Percentiles rank a stretch among this genome's conserved stretches.
phyloP scores from a whole-genome alignment of 371 early-diverging fungal genomes.

The Zychaea mexicana region DNA sequence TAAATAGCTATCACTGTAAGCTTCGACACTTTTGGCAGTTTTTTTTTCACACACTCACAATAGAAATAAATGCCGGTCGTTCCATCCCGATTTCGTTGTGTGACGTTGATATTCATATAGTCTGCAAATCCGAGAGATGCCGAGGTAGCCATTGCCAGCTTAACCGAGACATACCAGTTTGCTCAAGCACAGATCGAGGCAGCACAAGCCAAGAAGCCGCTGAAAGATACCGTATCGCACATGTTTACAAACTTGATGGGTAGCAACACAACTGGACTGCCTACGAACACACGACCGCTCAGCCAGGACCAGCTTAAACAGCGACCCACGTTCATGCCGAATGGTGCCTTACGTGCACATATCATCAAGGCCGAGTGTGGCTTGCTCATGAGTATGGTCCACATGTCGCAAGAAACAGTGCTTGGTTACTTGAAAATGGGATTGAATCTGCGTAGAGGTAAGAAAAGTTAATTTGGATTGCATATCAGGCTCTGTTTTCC shows the following conservation, averaged over 20 bases:
- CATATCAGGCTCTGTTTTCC: no score
- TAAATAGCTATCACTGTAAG: conserved; percentile 22
- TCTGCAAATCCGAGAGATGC: conserved; percentile 38
- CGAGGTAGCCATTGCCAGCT: conserved; percentile 41
- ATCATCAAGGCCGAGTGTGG: conserved; percentile 57
- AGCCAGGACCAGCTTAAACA: conserved; percentile 22
- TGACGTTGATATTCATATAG: background rate
- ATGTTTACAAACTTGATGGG: conserved; percentile 33
- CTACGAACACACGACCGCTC: conserved; percentile 30
- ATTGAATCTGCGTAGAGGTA: conserved; percentile 59
- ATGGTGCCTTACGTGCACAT: conserved; percentile 60
- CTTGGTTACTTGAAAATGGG: conserved; percentile 62
- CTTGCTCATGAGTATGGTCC: conserved; percentile 52
- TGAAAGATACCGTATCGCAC: conserved; percentile 32
- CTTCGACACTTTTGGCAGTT: background rate
- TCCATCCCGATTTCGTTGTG: background rate
- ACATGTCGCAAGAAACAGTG: conserved; percentile 55
- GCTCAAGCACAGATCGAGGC: conserved; percentile 53
- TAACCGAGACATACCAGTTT: conserved; percentile 45
- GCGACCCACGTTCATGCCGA: conserved; percentile 41
- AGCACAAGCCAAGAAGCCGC: conserved; percentile 43
- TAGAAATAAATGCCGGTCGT: no score
- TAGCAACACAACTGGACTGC: conserved; percentile 23
- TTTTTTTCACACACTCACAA: background rate
- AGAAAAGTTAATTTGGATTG: no score